A percentile compares a stretch with the other conserved stretches of the same genome.
Conservation (phyloP, 2,329 filamentous ascomycete species). For the Cordyceps farinosa region DNA sequence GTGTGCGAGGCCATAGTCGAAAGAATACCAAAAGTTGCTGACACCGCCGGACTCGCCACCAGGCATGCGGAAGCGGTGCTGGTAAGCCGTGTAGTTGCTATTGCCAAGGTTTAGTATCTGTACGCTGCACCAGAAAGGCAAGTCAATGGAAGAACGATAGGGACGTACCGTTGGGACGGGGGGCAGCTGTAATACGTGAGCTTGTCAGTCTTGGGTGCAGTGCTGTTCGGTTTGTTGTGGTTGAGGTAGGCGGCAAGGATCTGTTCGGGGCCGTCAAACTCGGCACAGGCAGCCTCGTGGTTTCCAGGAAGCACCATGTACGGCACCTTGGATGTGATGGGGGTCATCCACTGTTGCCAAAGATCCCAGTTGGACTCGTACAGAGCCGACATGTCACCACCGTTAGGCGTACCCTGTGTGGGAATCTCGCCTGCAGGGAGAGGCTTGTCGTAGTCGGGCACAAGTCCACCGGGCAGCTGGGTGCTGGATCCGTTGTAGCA, state of each 20-base stretch:
- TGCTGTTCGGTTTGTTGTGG: slow-evolving; percentile 40
- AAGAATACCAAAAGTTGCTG: slow-evolving; percentile 53
- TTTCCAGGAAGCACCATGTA: slow-evolving; percentile 51
- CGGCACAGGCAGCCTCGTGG: slow-evolving; percentile 46
- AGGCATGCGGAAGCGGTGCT: slow-evolving; percentile 50
- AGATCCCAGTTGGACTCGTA: slow-evolving; percentile 52
- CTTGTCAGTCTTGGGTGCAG: slow-evolving; percentile 29
- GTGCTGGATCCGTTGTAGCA: slow-evolving; percentile 49
- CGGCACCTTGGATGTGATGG: slow-evolving; percentile 40
- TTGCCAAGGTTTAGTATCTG: not conserved
- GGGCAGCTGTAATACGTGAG: slow-evolving; percentile 52
- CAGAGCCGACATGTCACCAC: slow-evolving; percentile 46
- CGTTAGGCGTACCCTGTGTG: slow-evolving; percentile 43
- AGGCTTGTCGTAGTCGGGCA: slow-evolving; percentile 41
- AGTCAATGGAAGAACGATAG: too few relatives aligned
- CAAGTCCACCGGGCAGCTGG: slow-evolving; percentile 36
- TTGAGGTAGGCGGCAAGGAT: slow-evolving; percentile 45
- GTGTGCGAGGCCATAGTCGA: slow-evolving; percentile 52
- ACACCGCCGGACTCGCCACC: slow-evolving; percentile 45
- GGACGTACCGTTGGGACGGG: slow-evolving; percentile 37
- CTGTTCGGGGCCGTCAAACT: slow-evolving; percentile 45
- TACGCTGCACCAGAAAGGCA: not conserved
- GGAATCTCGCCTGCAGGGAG: slow-evolving; percentile 42
- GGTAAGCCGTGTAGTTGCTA: slow-evolving; percentile 48
- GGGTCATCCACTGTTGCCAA: slow-evolving; percentile 48